These are phyloP conservation scores for Melaleuca alternifolia DNA, from an alignment of 345 rosid species.

Conservation along the genomic window DNA sequence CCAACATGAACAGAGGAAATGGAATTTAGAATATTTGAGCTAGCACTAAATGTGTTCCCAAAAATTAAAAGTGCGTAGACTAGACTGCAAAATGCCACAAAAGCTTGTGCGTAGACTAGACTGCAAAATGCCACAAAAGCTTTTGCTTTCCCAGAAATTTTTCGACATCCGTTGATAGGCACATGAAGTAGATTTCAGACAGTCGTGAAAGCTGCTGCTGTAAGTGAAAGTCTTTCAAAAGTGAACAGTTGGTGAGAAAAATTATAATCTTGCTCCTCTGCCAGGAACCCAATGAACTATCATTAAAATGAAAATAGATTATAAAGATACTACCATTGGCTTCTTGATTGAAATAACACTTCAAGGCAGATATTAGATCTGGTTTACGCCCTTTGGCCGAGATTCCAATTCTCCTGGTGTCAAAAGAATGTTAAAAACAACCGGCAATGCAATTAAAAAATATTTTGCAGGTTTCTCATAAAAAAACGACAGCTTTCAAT, in stretches of 20 bases:
- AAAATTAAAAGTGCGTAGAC: neutral
- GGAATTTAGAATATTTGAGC: neutral
- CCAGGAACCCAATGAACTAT: neutral
- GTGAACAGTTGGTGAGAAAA: neutral
- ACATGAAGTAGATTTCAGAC: neutral
- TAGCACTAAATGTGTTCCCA: neutral
- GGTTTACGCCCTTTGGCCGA: constrained; percentile 65
- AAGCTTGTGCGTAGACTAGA: neutral
- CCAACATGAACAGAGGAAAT: neutral
- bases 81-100: neutral
- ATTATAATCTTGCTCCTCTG: neutral
- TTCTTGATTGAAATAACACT: constrained; percentile 31
- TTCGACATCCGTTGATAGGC: neutral
- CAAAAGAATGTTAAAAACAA: constrained; percentile 5
- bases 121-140: neutral
- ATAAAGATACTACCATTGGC: constrained; percentile 28
- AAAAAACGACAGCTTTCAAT: neutral
- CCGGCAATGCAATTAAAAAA: neutral
- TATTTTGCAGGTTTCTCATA: neutral
- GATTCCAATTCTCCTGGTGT: constrained; percentile 54
- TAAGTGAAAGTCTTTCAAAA: neutral
- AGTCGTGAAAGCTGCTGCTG: neutral
- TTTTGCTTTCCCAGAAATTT: neutral
- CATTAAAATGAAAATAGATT: neutral
- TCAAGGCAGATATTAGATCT: constrained; percentile 66